Evolutionary conservation across 2,329 filamentous ascomycete species (phyloP), one percentile per base, ranked within the genome.

Genomic region (Chaetomiaceae sp.): DNA sequence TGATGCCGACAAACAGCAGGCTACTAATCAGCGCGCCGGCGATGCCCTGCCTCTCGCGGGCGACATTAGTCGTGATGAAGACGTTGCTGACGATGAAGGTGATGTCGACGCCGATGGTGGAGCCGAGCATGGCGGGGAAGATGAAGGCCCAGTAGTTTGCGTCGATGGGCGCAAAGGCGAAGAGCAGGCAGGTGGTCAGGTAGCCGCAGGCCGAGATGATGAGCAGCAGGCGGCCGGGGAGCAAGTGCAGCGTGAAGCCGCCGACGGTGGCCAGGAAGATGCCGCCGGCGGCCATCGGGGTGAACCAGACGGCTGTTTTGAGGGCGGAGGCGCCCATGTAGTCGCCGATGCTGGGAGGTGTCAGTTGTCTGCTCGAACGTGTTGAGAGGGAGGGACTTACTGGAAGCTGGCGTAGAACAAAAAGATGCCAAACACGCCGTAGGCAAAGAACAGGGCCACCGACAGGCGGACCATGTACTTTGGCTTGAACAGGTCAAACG

Each of bases 21-120:
- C 81, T 83, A 69, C 88, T 89, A 63, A 88, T 83, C 42, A 91
- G 68, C 0, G 83, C 87, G 1, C 87, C 86, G 0, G 87, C 88
- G 0, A 89, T 73, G 0, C 86, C 87, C 65, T 92, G 88, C 46
- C 83, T 76, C 12, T 79, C 76, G 4, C 75, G 74, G 0, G 87
- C 85, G 58, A 91, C 73, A 14, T 79, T 81, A 0, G 87, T 90
- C 0, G 87, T 90, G 66, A 90, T 87, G 69, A 88, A 91, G 55
- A 91, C 80, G 63, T 87, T 91, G 17, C 84, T 81, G 1, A 91
- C 79, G 64, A 86, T 89, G 70, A 85, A 91, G 6, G 82, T 83
- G 51, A 91, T 82, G 63, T 92, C 88, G 55, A 91, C 83, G 17
- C 85, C 87, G 31, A 91, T 74, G 0, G 88, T 91, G 12, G 78